A percentile compares a stretch with the other conserved stretches of the same genome.
Evolutionary conservation across 805 yeast genomes (phyloP).

Genomic region (Yamadazyma nakazawae): DNA sequence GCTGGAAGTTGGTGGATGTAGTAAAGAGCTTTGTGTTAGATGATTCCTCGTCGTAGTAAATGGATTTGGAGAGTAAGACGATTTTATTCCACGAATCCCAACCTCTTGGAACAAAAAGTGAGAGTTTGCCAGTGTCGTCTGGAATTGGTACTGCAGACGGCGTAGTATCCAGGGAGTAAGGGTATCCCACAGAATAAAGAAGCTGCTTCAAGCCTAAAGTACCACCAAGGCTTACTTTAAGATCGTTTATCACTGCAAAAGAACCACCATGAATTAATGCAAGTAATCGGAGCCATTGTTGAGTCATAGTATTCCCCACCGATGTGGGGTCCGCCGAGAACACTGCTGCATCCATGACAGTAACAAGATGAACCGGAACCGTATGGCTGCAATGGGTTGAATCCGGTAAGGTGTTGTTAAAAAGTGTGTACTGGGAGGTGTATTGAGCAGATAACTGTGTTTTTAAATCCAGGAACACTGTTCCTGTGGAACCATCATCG

Average conservation of each 20-base stretch:
- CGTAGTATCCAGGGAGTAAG: neutral
- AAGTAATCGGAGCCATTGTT: slow-evolving; percentile 33
- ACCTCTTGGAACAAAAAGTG: slow-evolving; percentile 40
- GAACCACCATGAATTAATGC: slow-evolving; percentile 29
- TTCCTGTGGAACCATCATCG: neutral
- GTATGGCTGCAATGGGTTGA: neutral
- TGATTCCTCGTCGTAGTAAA: slow-evolving; percentile 13
- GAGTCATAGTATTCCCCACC: slow-evolving; percentile 22
- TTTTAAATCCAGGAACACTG: too few relatives aligned
- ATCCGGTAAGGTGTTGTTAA: neutral
- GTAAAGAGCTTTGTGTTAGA: neutral
- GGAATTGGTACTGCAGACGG: neutral
- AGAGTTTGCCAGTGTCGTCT: neutral
- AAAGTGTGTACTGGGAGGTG: neutral
- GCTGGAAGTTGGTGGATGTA: neutral
- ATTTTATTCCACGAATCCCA: slow-evolving; percentile 56
- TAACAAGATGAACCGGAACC: neutral
- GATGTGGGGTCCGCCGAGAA: slow-evolving; percentile 12
- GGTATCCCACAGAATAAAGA: neutral
- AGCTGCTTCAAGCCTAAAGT: neutral
- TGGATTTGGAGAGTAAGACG: slow-evolving; percentile 26
- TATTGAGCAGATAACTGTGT: neutral
- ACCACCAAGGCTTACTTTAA: neutral
- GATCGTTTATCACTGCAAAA: slow-evolving; percentile 5
- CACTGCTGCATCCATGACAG: neutral